Conservation (phyloP, 495 filamentous ascomycete species). For the Annulohypoxylon nitens region DNA sequence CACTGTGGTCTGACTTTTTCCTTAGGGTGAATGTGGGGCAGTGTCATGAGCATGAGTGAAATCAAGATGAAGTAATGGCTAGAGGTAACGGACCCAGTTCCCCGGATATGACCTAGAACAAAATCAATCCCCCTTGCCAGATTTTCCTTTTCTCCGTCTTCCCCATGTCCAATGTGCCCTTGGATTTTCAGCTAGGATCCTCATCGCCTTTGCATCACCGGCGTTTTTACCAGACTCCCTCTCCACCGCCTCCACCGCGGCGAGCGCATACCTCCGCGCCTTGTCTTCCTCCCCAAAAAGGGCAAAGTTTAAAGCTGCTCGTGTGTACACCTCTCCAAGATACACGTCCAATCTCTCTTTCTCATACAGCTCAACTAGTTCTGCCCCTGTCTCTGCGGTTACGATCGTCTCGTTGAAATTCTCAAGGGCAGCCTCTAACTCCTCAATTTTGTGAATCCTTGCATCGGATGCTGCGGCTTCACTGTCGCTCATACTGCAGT, state of each 20-base stretch:
- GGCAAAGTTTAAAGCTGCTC: conserved; percentile 59
- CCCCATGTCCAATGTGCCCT: conserved; percentile 51
- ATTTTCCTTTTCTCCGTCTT: conserved; percentile 34
- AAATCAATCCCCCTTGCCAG: conserved; percentile 3
- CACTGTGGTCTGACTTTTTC: neutral
- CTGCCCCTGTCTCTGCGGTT: conserved; percentile 51
- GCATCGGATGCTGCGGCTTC: conserved; percentile 52
- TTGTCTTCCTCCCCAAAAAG: conserved; percentile 57
- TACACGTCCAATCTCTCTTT: conserved; percentile 55
- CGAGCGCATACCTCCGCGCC: conserved; percentile 50
- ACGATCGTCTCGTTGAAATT: conserved; percentile 48
- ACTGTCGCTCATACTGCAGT: conserved; percentile 47
- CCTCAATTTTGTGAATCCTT: conserved; percentile 52
- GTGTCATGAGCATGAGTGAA: neutral
- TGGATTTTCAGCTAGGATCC: conserved; percentile 51
- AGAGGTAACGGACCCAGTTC: neutral
- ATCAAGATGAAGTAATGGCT: neutral
- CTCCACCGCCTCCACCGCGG: conserved; percentile 52
- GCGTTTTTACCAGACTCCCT: conserved; percentile 53
- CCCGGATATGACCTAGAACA: conserved; percentile 3
- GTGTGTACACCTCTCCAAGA: conserved; percentile 55
- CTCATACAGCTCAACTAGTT: conserved; percentile 53
- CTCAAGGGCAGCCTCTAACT: conserved; percentile 54
- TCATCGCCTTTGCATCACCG: conserved; percentile 54
- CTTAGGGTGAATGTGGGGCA: neutral